Evolutionary conservation across 768 basidiomycete species (phyloP).

Genomic region (Cystobasidium onofrii): DNA sequence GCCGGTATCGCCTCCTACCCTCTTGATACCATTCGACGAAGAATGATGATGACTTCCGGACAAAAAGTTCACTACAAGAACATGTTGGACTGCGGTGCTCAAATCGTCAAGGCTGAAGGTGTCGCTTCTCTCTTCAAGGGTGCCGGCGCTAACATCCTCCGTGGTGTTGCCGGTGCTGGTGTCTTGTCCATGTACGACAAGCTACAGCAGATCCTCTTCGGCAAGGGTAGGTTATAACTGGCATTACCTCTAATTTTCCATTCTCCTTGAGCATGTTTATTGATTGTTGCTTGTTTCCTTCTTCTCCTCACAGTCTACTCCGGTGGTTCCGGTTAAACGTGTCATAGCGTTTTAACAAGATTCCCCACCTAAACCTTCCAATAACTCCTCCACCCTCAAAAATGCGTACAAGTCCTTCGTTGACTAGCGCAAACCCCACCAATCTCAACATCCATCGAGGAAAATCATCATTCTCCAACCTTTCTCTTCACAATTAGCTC

Average conservation of each 20-base stretch:
- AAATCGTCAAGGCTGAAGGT: slow-evolving; percentile 94
- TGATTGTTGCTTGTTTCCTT: slow-evolving; percentile 64
- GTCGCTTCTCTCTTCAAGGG: slow-evolving; percentile 95
- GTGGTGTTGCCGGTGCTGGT: slow-evolving; percentile 99
- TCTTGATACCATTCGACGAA: slow-evolving; percentile 66
- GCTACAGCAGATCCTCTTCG: slow-evolving; percentile 61
- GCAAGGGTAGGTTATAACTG: slow-evolving; percentile 10
- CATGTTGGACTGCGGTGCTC: slow-evolving; percentile 92
- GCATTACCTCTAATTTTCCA: too few relatives aligned
- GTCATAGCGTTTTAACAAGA: neutral
- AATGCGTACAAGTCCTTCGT: neutral
- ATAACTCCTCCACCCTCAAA: neutral
- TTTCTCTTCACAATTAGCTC: too few relatives aligned
- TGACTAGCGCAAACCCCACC: neutral
- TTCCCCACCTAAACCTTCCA: too few relatives aligned
- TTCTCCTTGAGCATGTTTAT: too few relatives aligned
- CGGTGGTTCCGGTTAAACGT: slow-evolving; percentile 29
- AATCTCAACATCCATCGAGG: neutral
- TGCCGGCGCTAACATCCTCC: slow-evolving; percentile 56
- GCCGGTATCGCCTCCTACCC: slow-evolving; percentile 86
- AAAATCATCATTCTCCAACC: too few relatives aligned
- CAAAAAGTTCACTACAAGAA: slow-evolving; percentile 89
- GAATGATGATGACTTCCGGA: slow-evolving; percentile 99
- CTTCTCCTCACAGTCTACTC: slow-evolving; percentile 88
- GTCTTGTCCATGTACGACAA: slow-evolving; percentile 98